phyloP scores from a whole-genome alignment of 306 rosid species.

The Astragalus glycyphyllos region DNA sequence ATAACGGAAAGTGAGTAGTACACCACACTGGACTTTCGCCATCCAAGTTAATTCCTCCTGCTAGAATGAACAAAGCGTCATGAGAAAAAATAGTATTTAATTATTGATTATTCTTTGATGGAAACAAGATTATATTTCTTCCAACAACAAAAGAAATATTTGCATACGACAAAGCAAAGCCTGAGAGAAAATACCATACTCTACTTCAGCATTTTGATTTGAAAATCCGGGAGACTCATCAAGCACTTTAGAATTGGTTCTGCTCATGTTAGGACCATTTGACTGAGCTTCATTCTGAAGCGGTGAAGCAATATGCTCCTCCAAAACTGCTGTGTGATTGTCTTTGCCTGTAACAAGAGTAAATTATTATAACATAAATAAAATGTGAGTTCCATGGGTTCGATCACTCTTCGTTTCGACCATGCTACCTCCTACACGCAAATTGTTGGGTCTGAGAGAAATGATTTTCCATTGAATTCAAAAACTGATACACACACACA shows the following conservation, averaged over 20 bases:
- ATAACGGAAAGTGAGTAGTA: too few relatives aligned
- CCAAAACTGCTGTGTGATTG: constrained; percentile 47
- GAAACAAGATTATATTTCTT: constrained; percentile 26
- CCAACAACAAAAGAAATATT: constrained; percentile 26
- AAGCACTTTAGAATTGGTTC: constrained; percentile 52
- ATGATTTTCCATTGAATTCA: too few relatives aligned
- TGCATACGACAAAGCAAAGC: constrained; percentile 8
- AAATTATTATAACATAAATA: constrained; percentile 24
- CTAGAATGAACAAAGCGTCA: too few relatives aligned
- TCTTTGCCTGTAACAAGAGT: constrained; percentile 45
- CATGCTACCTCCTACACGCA: too few relatives aligned
- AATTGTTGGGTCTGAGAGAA: too few relatives aligned
- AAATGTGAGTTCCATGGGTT: too few relatives aligned
- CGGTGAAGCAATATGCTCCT: constrained; percentile 51
- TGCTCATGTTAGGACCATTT: constrained; percentile 49
- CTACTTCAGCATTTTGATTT: constrained; percentile 52
- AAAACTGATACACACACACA: too few relatives aligned
- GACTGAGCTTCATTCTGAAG: constrained; percentile 58
- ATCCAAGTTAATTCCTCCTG: too few relatives aligned
- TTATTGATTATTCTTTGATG: too few relatives aligned
- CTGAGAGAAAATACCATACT: constrained; percentile 60
- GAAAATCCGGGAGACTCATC: constrained; percentile 75
- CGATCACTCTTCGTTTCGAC: too few relatives aligned
- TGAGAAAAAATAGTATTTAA: too few relatives aligned
- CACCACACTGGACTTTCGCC: too few relatives aligned